Evolutionary conservation across 768 basidiomycete species (phyloP).

Genomic region (Phylloporus scabripes): DNA sequence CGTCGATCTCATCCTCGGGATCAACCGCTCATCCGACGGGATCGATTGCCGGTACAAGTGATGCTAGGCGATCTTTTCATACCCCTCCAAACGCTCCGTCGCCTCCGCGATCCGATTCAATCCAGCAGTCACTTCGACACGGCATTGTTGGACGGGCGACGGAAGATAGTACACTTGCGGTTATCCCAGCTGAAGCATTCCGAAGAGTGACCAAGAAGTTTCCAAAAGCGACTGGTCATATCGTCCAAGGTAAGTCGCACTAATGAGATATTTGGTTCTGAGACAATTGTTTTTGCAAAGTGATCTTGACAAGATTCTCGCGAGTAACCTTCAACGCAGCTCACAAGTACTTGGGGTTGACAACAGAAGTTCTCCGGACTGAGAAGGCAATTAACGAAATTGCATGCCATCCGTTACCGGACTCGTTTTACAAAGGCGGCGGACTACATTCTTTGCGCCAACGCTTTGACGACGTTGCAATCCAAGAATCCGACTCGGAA

Average conservation of each 20-base stretch:
- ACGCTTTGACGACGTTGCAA: constrained; percentile 66
- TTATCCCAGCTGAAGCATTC: constrained; percentile 98
- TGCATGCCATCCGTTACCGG: constrained; percentile 90
- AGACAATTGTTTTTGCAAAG: constrained; percentile 33
- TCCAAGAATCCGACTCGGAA: constrained; percentile 43
- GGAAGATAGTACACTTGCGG: constrained; percentile 93
- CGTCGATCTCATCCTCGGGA: constrained; percentile 59
- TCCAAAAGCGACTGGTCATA: constrained; percentile 94
- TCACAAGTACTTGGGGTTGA: constrained; percentile 92
- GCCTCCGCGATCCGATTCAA: constrained; percentile 23
- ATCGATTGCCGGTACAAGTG: constrained; percentile 18
- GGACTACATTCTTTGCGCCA: constrained; percentile 87
- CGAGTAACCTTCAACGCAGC: constrained; percentile 97
- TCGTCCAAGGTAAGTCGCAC: constrained; percentile 70
- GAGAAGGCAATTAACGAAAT: constrained; percentile 97
- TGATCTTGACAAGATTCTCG: constrained; percentile 93
- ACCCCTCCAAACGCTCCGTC: constrained; percentile 18
- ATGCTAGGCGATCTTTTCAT: constrained; percentile 1
- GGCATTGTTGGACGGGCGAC: constrained; percentile 89
- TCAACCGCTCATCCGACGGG: constrained; percentile 60
- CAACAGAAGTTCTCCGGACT: constrained; percentile 90
- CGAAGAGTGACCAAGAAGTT: constrained; percentile 90
- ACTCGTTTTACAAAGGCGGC: constrained; percentile 87
- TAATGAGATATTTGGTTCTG: constrained; percentile 3
- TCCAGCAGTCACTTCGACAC: constrained; percentile 39